Percentiles rank a stretch among this genome's conserved stretches.
These are phyloP conservation scores for Diplogelasinospora grovesii DNA, from an alignment of 495 filamentous ascomycete genomes.

Conservation along the genomic window DNA sequence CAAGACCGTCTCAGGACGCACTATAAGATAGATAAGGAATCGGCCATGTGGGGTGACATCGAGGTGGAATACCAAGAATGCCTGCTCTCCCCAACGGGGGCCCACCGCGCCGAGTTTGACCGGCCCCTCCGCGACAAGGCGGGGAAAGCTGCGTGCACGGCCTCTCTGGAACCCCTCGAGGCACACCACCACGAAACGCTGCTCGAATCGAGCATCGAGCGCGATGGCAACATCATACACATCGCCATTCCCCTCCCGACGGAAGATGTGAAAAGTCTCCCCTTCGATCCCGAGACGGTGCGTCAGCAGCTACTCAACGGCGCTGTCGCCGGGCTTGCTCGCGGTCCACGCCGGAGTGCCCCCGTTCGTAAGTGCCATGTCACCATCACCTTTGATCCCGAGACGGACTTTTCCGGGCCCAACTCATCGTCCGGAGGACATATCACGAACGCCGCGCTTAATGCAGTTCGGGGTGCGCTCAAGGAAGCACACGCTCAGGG, in stretches of 20 bases:
- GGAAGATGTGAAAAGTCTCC: conserved; percentile 34
- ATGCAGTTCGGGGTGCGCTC: conserved; percentile 62
- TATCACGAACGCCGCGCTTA: conserved; percentile 67
- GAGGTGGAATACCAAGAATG: conserved; percentile 93
- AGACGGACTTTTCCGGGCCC: conserved; percentile 56
- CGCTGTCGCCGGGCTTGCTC: conserved; percentile 72
- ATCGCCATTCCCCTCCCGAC: conserved; percentile 37
- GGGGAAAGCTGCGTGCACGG: conserved; percentile 70
- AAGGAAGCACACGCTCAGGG: conserved; percentile 42
- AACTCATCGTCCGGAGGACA: conserved; percentile 60
- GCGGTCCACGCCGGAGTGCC: conserved; percentile 70
- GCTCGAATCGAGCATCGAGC: conserved; percentile 26
- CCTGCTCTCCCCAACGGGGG: conserved; percentile 44
- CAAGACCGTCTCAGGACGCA: conserved; percentile 80
- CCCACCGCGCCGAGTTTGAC: conserved; percentile 61
- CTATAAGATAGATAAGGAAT: conserved; percentile 64
- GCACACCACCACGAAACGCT: conserved; percentile 29
- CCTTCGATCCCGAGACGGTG: conserved; percentile 51
- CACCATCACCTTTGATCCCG: conserved; percentile 58
- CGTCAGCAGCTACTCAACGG: conserved; percentile 68
- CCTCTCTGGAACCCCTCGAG: conserved; percentile 53
- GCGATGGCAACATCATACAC: conserved; percentile 56
- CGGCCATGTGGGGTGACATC: conserved; percentile 80
- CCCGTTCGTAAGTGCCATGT: conserved; percentile 68
- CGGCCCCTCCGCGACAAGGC: conserved; percentile 72